A percentile compares a stretch with the other conserved stretches of the same genome.
Evolutionary conservation across 1,139 yeast species (phyloP).

Genomic region (Hanseniaspora uvarum): DNA sequence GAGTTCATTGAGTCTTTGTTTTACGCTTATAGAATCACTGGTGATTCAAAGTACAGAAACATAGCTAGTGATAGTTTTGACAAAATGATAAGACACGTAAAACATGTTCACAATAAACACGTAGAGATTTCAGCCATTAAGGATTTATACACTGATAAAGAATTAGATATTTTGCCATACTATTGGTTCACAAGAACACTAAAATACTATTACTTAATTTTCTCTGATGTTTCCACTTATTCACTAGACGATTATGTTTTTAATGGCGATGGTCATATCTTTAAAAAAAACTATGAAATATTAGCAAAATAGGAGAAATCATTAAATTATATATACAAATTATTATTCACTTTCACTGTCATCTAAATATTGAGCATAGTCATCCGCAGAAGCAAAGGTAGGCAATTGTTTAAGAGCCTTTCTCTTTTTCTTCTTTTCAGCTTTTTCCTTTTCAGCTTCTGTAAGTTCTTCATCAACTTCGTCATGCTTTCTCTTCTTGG

Average conservation of each 20-base stretch:
- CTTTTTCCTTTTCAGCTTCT: constrained; percentile 23
- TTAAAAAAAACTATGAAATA: constrained; percentile 32
- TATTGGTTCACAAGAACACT: constrained; percentile 76
- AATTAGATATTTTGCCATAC: constrained; percentile 46
- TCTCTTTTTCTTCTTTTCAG: constrained; percentile 42
- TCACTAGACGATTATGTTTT: constrained; percentile 63
- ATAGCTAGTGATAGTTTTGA: constrained; percentile 60
- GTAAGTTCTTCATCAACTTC: constrained; percentile 27
- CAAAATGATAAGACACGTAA: constrained; percentile 47
- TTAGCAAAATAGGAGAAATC: background rate
- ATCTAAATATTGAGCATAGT: constrained; percentile 62
- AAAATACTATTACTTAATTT: constrained; percentile 61
- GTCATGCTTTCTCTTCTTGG: constrained; percentile 14
- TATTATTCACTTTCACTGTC: constrained; percentile 39
- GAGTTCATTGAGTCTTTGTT: constrained; percentile 69
- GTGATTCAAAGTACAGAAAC: constrained; percentile 58
- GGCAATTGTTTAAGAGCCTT: constrained; percentile 52
- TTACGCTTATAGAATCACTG: constrained; percentile 64
- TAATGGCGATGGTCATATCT: constrained; percentile 75
- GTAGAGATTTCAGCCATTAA: constrained; percentile 39
- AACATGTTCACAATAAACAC: constrained; percentile 37
- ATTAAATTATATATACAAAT: background rate
- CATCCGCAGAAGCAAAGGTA: constrained; percentile 81
- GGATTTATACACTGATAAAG: constrained; percentile 40
- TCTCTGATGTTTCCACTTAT: constrained; percentile 48